phyloP scores from a whole-genome alignment of 1,284 basidiomycete species.

The Cryptococcus deneoformans region DNA sequence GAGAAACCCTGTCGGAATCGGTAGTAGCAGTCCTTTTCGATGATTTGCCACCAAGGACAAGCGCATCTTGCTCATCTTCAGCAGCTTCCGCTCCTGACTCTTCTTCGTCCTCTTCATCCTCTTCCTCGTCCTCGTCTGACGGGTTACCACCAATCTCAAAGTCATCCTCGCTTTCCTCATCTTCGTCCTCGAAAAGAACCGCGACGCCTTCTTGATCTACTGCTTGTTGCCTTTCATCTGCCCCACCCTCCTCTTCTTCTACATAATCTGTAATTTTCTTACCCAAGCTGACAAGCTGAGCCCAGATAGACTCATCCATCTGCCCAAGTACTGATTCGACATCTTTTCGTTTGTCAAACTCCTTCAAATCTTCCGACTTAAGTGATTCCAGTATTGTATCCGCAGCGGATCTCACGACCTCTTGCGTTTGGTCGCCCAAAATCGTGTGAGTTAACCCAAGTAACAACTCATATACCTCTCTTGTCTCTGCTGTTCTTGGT shows the following conservation, averaged over 20 bases:
- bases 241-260: slow-evolving; percentile 77
- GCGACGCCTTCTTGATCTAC: slow-evolving; percentile 78
- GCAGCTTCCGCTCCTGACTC: slow-evolving; percentile 55
- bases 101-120: slow-evolving; percentile 53
- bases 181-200: slow-evolving; percentile 95
- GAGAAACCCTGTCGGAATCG: slow-evolving; percentile 69
- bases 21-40: slow-evolving; percentile 11
- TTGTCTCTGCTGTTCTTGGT: slow-evolving; percentile 88
- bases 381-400: slow-evolving; percentile 86
- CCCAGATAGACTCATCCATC: slow-evolving; percentile 72
- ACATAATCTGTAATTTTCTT: slow-evolving; percentile 98
- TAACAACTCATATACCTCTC: slow-evolving; percentile 92
- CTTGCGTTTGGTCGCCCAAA: slow-evolving; percentile 93
- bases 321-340: slow-evolving; percentile 70
- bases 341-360: slow-evolving; percentile 98
- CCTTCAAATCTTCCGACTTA: slow-evolving; percentile 87
- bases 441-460: slow-evolving; percentile 75
- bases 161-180: slow-evolving; percentile 73
- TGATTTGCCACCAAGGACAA: slow-evolving; percentile 63
- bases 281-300: slow-evolving; percentile 78
- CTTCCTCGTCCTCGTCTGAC: slow-evolving; percentile 59
- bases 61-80: slow-evolving; percentile 48
- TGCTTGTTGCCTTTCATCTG: slow-evolving; percentile 57
- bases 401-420: slow-evolving; percentile 90
- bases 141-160: slow-evolving; percentile 61